Evolutionary conservation across 257 asterid genomes (phyloP), one percentile per base, ranked within the genome.

Genomic region (Forsythia viridissima): DNA sequence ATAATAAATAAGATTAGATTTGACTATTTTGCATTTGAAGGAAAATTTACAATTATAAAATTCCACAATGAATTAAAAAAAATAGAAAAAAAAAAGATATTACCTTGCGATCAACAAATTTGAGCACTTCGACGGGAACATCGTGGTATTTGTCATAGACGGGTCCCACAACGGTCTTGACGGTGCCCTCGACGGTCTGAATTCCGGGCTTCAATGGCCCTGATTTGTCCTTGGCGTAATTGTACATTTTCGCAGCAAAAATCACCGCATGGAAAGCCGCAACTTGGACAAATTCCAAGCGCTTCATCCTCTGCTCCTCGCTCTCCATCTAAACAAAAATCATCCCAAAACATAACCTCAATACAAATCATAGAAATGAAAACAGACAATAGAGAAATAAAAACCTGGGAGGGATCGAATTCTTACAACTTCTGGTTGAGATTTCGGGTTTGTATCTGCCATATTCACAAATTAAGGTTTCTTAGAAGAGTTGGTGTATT

Each of bases 131-230:
- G 30, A 72, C 75, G 0, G 99, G 97, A 4, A 88, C 87, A 65
- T 75, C 90, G 30, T 89, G 93, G 66, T 68, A 90, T 55, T 90
- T 94, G n/a, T 87, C 77, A 70, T 90, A 92, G 34, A 94, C 97
- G 37, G 97, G 97, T 38, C 93, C 91, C 3, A 91, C 97, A 13
- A 90, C 93, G 34, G 91, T 86, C 88, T 86, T 94, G 30, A 94
- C 99, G 37, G 97, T 93, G 78, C 91, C 95, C 90, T 94, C 99
- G 6, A 94, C 93, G 76, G 92, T 80, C 80, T 90, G 83, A 59
- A 94, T 95, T 9, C 99, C 86, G 77, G 94, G 91, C 85, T 93
- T 93, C 83, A 94, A 82, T 5, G 98, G 98, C 34, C 98, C 98
- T 1, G 97, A 90, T 40, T 90, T 92, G 77, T 91, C 93, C 90